Evolutionary conservation across 1,284 basidiomycete species (phyloP), one percentile per base, ranked within the genome.

Genomic region (Moesziomyces globuligerus): DNA sequence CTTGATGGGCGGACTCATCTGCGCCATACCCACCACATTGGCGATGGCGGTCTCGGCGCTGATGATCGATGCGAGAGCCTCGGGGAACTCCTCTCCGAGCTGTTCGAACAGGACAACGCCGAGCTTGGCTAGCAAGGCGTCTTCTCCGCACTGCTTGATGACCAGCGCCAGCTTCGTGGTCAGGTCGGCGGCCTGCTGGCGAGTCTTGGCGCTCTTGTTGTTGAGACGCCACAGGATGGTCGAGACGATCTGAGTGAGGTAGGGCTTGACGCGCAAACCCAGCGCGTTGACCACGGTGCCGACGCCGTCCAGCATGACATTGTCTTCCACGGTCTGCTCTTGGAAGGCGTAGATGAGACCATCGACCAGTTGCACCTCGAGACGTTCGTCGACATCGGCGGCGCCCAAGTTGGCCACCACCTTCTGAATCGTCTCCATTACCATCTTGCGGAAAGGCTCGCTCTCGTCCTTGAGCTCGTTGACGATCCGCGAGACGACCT

Each of bases 311-410:
- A 99, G 86, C 95, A 98, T 98, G 82, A 98, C 93, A 76, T 94
- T 92, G 82, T 99, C 96, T 83, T 98, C 96, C 3, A 94, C 91
- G 0, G 94, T 98, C 84, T 98, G 96, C 85, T 98, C 95, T 84
- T 98, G 95, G 91, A 98, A 98, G 7, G 96, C 91, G 82, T 95
- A 98, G 84, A 98, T 98, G 83, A 98, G 95, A 44, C 96, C 95
- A 80, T 99, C 96, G 29, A 98, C 91, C 13, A 99, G 88, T 56
- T 92, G 88, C 13, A 95, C 89, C 84, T 99, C 95, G 44, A 98
- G 86, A 47, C 94, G 88, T 83, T 98, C 94, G 80, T 98, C 95
- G 59, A 98, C 92, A 79, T 98, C 96, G 1, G 94, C 92, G 2
- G 95, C 93, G 55, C 96, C 94, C 4, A 96, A 88, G 11, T 90